A percentile compares a stretch with the other conserved stretches of the same genome.
These are phyloP conservation scores for Aurifilum marmelostoma DNA, from an alignment of 2,329 filamentous ascomycete species.

Conservation along the genomic window DNA sequence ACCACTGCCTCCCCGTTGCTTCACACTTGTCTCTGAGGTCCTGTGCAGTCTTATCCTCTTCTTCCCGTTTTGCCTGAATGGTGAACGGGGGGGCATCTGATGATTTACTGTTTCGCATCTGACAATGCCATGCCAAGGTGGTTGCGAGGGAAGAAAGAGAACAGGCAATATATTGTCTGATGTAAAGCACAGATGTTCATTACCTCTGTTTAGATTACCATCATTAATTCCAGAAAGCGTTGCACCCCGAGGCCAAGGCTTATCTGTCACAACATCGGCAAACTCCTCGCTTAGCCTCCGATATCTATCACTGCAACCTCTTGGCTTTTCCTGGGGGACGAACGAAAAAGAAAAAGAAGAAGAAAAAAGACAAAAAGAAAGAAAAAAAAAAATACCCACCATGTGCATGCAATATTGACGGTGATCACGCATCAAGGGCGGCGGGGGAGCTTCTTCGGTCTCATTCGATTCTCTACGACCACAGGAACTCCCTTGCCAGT, in stretches of 20 bases:
- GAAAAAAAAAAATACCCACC: neutral
- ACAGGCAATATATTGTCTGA: neutral
- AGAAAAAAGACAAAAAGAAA: neutral
- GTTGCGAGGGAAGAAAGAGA: neutral
- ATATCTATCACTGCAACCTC: neutral
- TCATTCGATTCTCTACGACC: neutral
- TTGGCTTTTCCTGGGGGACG: neutral
- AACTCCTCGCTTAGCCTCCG: neutral
- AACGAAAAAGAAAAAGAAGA: neutral
- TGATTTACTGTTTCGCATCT: neutral
- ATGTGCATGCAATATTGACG: neutral
- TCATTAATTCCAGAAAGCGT: neutral
- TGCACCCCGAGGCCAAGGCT: neutral
- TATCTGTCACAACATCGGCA: neutral
- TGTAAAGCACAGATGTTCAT: neutral
- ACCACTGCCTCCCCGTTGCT: neutral
- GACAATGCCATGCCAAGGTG: neutral
- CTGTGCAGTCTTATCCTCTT: neutral
- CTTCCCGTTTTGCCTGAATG: neutral
- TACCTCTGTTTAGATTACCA: neutral
- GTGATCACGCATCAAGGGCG: neutral
- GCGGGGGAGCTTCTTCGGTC: neutral
- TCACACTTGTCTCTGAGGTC: neutral
- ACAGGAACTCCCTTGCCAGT: neutral
- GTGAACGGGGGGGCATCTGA: neutral